These are phyloP conservation scores for Cladosporium sp. DNA, from an alignment of 2,329 filamentous ascomycete species.

Conservation along the genomic window DNA sequence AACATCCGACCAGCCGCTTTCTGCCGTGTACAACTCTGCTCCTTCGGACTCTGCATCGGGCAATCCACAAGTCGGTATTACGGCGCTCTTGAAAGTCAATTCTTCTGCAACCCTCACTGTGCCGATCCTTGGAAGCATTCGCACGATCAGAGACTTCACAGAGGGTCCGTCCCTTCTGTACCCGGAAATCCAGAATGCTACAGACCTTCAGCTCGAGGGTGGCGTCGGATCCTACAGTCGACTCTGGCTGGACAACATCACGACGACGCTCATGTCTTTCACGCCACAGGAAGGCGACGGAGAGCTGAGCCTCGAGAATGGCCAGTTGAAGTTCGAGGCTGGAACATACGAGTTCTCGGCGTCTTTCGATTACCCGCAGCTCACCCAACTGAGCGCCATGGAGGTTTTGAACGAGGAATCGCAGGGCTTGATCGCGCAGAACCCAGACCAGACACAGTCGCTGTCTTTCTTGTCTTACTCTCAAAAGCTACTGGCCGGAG, in stretches of 20 bases:
- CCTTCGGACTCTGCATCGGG: slow-evolving; percentile 16
- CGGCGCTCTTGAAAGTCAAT: slow-evolving; percentile 51
- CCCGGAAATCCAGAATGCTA: slow-evolving; percentile 50
- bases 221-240: slow-evolving; percentile 46
- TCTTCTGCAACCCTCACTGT: slow-evolving; percentile 50
- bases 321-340: slow-evolving; percentile 42
- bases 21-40: slow-evolving; percentile 37
- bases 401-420: slow-evolving; percentile 48
- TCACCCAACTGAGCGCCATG: slow-evolving; percentile 46
- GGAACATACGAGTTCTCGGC: slow-evolving; percentile 55
- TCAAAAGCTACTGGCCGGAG: slow-evolving; percentile 57
- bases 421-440: slow-evolving; percentile 39
- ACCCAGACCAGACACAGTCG: slow-evolving; percentile 45
- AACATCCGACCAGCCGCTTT: slow-evolving; percentile 40
- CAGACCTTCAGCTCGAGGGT: slow-evolving; percentile 36
- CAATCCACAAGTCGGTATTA: slow-evolving; percentile 44
- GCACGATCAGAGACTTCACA: slow-evolving; percentile 57
- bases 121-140: slow-evolving; percentile 55
- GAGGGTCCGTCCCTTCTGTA: slow-evolving; percentile 51
- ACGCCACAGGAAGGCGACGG: slow-evolving; percentile 28
- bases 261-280: slow-evolving; percentile 49
- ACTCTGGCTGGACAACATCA: slow-evolving; percentile 57
- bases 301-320: slow-evolving; percentile 37
- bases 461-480: slow-evolving; percentile 59
- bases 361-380: slow-evolving; percentile 57